Evolutionary conservation across 257 asterid species (phyloP).

Genomic region (Solanum dulcamara): DNA sequence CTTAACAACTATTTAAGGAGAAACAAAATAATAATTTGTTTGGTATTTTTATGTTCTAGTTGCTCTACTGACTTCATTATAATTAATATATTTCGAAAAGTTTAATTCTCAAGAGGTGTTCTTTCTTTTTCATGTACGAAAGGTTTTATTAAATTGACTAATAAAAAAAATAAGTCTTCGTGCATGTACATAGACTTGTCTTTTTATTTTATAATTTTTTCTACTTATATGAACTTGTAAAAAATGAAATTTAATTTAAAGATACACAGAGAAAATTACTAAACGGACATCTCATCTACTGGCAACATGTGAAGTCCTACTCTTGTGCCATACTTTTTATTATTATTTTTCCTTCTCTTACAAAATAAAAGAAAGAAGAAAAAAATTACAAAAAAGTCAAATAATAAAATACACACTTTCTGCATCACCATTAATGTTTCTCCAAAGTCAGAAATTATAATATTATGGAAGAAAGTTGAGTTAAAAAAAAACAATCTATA

Average conservation of each 20-base stretch:
- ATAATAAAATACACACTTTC: neutral
- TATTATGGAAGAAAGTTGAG: neutral
- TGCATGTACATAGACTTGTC: neutral
- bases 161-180: neutral
- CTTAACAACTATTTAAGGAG: neutral
- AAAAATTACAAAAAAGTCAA: neutral
- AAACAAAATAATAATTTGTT: neutral
- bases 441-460: slow-evolving; percentile 13
- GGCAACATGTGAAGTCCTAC: slow-evolving; percentile 17
- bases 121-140: neutral
- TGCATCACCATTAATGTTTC: slow-evolving; percentile 1
- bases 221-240: neutral
- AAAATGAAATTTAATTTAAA: neutral
- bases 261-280: neutral
- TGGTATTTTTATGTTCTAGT: neutral
- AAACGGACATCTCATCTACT: slow-evolving; percentile 22
- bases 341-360: neutral
- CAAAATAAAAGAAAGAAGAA: neutral
- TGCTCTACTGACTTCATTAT: neutral
- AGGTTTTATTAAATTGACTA: neutral
- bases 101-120: neutral
- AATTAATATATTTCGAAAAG: neutral
- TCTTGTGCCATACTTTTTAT: neutral
- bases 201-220: neutral
- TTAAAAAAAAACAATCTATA: neutral